These are phyloP conservation scores for Lachnellula subtilissima DNA, from an alignment of 2,329 filamentous ascomycete species.

Conservation along the genomic window DNA sequence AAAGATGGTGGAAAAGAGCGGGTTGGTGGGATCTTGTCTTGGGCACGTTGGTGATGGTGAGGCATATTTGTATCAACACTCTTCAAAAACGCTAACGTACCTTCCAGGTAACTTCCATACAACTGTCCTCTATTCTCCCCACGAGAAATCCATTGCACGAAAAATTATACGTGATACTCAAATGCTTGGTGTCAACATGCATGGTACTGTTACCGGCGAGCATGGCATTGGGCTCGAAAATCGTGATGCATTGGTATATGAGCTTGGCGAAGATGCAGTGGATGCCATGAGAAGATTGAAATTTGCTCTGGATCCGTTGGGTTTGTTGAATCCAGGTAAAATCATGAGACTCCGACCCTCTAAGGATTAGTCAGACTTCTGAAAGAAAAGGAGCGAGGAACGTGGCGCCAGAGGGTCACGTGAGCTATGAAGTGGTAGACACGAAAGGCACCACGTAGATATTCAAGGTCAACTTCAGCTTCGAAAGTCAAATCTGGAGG, in stretches of 20 bases:
- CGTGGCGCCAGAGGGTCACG: no score
- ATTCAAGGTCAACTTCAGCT: no score
- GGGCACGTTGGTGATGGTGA: conserved; percentile 92
- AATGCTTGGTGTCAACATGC: conserved; percentile 90
- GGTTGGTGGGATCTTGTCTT: conserved; percentile 80
- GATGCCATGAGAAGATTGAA: conserved; percentile 81
- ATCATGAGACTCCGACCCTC: conserved; percentile 2
- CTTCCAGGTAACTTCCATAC: conserved; percentile 66
- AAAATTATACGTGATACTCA: conserved; percentile 76
- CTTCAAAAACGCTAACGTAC: not conserved
- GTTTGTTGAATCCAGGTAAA: conserved; percentile 71
- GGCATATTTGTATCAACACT: not conserved
- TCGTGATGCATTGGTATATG: conserved; percentile 70
- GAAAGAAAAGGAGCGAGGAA: no score
- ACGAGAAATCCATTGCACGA: conserved; percentile 60
- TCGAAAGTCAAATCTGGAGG: not conserved
- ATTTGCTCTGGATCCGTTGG: conserved; percentile 69
- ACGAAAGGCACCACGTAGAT: no score
- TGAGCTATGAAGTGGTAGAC: no score
- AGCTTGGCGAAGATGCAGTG: conserved; percentile 74
- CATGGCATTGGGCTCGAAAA: conserved; percentile 82
- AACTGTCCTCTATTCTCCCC: conserved; percentile 77
- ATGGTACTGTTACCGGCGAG: conserved; percentile 85
- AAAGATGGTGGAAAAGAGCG: conserved; percentile 67
- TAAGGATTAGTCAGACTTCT: no score